phyloP scores from a whole-genome alignment of 176 grass and related monocot species.

The Carex kokanica region DNA sequence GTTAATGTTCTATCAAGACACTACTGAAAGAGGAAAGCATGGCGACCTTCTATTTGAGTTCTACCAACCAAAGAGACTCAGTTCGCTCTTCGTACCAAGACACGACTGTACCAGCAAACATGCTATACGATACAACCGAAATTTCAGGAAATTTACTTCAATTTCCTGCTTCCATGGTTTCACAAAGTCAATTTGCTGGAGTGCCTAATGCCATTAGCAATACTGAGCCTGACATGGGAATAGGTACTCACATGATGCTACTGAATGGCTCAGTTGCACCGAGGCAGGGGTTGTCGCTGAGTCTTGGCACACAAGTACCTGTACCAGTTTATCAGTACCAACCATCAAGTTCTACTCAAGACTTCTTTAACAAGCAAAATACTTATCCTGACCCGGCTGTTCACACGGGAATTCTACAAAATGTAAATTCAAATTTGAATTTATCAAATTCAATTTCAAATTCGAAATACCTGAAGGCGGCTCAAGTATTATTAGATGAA shows the following conservation, averaged over 20 bases:
- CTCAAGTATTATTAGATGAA: conserved; percentile 71
- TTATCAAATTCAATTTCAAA: conserved; percentile 49
- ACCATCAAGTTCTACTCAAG: conserved; percentile 32
- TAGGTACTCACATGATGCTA: conserved; percentile 59
- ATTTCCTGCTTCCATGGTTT: conserved; percentile 44
- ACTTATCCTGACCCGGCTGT: conserved; percentile 23
- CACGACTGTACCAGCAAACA: conserved; percentile 41
- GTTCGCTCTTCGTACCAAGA: conserved; percentile 39
- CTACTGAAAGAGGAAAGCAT: conserved; percentile 26
- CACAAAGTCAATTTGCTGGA: conserved; percentile 29
- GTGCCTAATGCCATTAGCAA: conserved; percentile 19
- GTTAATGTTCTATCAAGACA: conserved; percentile 7
- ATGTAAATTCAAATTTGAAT: conserved; percentile 36
- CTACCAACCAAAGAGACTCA: conserved; percentile 51
- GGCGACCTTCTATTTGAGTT: conserved; percentile 69
- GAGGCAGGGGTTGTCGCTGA: conserved; percentile 75
- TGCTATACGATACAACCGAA: conserved; percentile 22
- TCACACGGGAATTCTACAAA: conserved; percentile 15
- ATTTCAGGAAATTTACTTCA: conserved; percentile 40
- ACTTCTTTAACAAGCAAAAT: conserved; percentile 27
- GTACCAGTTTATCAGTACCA: conserved; percentile 68
- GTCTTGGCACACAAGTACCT: conserved; percentile 68
- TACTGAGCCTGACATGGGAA: conserved; percentile 35
- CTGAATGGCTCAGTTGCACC: conserved; percentile 38
- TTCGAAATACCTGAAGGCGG: conserved; percentile 64